Evolutionary conservation across 495 filamentous ascomycete genomes (phyloP).

Genomic region (Parmelia sp.): DNA sequence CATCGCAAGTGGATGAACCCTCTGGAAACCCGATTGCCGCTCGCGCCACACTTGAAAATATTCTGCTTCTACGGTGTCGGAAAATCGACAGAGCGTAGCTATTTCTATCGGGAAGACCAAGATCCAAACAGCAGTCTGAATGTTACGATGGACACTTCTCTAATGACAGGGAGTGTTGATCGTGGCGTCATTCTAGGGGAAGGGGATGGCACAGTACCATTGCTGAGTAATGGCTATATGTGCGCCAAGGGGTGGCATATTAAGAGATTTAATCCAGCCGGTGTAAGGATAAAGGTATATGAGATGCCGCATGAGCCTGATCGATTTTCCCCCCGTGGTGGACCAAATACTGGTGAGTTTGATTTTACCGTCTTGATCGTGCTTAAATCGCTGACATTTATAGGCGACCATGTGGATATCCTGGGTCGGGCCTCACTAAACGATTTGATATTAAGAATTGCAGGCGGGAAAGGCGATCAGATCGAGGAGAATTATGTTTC

Average conservation of each 20-base stretch:
- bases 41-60: slow-evolving; percentile 86
- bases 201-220: slow-evolving; percentile 88
- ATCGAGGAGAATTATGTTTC: slow-evolving; percentile 74
- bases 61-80: slow-evolving; percentile 96
- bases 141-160: slow-evolving; percentile 80
- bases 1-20: slow-evolving; percentile 91
- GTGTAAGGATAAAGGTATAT: slow-evolving; percentile 69
- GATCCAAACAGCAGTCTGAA: slow-evolving; percentile 61
- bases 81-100: slow-evolving; percentile 84
- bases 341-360: slow-evolving; percentile 74
- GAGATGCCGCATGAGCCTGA: slow-evolving; percentile 98
- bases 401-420: slow-evolving; percentile 93
- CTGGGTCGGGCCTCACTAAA: slow-evolving; percentile 82
- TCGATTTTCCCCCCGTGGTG: slow-evolving; percentile 80
- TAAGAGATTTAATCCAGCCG: slow-evolving; percentile 86
- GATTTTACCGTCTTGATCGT: background rate
- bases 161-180: slow-evolving; percentile 62
- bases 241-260: slow-evolving; percentile 88
- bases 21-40: slow-evolving; percentile 79
- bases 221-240: slow-evolving; percentile 91
- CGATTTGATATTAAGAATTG: slow-evolving; percentile 81
- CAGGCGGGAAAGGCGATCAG: slow-evolving; percentile 74
- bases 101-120: slow-evolving; percentile 77
- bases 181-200: slow-evolving; percentile 89
- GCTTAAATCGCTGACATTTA: background rate